Conservation (phyloP, 371 early-diverging fungal species). For the Umbelopsis sp. region DNA sequence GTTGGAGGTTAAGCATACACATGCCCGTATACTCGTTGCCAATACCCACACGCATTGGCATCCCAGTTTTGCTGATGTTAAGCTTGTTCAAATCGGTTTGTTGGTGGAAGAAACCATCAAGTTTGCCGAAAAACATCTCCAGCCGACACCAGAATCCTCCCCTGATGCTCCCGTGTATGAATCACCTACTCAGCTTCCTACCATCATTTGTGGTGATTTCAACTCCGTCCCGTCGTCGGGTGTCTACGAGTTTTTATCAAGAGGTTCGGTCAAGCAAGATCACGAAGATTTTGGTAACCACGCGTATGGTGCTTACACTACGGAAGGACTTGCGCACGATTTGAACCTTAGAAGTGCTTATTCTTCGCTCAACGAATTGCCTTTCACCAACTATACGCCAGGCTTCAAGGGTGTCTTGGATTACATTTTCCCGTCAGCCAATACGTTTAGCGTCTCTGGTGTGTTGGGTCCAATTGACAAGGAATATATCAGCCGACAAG, state of each 20-base stretch:
- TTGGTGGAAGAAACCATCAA: conserved; percentile 88
- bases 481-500: conserved; percentile 74
- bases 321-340: conserved; percentile 82
- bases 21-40: conserved; percentile 77
- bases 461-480: conserved; percentile 85
- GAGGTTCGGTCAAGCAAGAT: conserved; percentile 68
- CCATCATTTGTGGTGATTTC: conserved; percentile 94
- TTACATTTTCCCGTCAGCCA: conserved; percentile 94
- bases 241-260: conserved; percentile 89
- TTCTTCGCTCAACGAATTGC: conserved; percentile 72
- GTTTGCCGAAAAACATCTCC: conserved; percentile 51
- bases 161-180: conserved; percentile 28
- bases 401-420: conserved; percentile 93
- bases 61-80: conserved; percentile 94
- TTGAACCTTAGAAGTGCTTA: conserved; percentile 86
- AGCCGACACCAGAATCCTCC: conserved; percentile 35
- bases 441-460: conserved; percentile 78
- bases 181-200: conserved; percentile 55
- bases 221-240: conserved; percentile 94
- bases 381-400: conserved; percentile 96
- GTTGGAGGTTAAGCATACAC: conserved; percentile 81
- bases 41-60: conserved; percentile 97
- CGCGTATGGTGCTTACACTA: conserved; percentile 87
- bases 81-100: conserved; percentile 96
- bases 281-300: conserved; percentile 85